phyloP scores from a whole-genome alignment of 1,139 yeast genomes.

The Zhuliangozyma parablackwelliae region DNA sequence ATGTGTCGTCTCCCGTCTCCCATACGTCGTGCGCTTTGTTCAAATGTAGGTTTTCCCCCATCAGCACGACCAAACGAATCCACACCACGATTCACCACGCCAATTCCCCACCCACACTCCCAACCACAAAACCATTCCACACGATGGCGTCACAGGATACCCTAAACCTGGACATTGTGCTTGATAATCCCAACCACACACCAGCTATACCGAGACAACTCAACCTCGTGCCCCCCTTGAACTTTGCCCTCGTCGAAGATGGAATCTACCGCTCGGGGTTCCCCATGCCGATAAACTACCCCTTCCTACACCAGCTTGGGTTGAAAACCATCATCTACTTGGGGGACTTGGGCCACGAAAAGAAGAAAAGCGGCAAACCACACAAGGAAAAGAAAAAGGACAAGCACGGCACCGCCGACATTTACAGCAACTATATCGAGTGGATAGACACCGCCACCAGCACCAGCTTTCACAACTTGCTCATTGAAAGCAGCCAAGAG shows the following conservation, averaged over 20 bases:
- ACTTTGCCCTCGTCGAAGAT: constrained; percentile 84
- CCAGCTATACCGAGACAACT: background rate
- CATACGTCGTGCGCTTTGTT: too few species aligned
- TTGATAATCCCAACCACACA: too few species aligned
- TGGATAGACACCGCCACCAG: constrained; percentile 54
- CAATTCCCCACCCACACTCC: background rate
- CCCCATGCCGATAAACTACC: constrained; percentile 82
- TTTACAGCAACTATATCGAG: constrained; percentile 48
- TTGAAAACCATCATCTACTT: constrained; percentile 77
- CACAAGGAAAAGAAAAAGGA: constrained; percentile 42
- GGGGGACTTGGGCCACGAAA: constrained; percentile 57
- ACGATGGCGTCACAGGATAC: background rate
- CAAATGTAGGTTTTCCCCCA: too few species aligned
- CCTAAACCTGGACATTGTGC: too few species aligned
- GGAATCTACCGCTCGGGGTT: constrained; percentile 89
- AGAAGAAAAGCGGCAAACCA: constrained; percentile 13
- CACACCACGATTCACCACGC: too few species aligned
- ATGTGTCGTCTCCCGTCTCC: too few species aligned
- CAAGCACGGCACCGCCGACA: constrained; percentile 34
- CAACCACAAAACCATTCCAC: background rate
- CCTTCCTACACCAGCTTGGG: constrained; percentile 66
- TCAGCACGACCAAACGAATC: too few species aligned
- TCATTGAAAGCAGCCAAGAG: constrained; percentile 70
- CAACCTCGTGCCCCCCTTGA: constrained; percentile 75
- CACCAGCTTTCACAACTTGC: constrained; percentile 57